phyloP scores from a whole-genome alignment of 129 eudicot species.

The Deinandra increscens region DNA sequence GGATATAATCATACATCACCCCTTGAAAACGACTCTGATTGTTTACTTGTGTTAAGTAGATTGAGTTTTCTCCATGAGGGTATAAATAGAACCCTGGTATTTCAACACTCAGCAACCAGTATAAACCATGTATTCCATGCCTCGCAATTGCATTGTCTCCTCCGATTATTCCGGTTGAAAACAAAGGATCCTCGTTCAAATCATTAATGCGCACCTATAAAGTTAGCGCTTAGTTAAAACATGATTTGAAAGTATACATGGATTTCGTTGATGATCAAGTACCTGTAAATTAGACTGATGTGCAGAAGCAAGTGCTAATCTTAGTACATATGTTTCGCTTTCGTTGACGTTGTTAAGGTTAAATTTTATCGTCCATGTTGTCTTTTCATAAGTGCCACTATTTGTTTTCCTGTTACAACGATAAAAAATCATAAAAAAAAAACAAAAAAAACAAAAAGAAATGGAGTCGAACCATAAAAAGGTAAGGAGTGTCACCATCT shows the following conservation, averaged over 20 bases:
- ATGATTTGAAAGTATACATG: not conserved
- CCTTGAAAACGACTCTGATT: constrained; percentile 40
- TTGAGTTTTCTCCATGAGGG: constrained; percentile 24
- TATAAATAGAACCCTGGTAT: constrained; percentile 19
- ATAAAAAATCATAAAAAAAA: not conserved
- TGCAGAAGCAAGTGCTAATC: constrained; percentile 85
- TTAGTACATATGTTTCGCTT: constrained; percentile 48
- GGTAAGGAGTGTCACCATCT: too few relatives aligned
- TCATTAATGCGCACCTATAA: constrained; percentile 56
- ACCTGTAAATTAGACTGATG: constrained; percentile 61
- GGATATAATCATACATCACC: constrained; percentile 59
- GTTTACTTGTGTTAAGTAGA: constrained; percentile 48
- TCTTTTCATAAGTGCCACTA: constrained; percentile 44
- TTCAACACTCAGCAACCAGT: constrained; percentile 25
- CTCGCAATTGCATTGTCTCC: constrained; percentile 36
- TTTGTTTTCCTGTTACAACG: constrained; percentile 50
- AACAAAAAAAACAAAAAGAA: too few relatives aligned
- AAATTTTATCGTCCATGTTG: constrained; percentile 90
- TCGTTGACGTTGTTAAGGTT: constrained; percentile 28
- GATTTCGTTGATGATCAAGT: not conserved
- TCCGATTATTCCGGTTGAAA: constrained; percentile 28
- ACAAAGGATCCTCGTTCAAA: constrained; percentile 23
- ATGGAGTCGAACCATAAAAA: too few relatives aligned
- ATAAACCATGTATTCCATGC: constrained; percentile 34
- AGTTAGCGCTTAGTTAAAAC: not conserved